Percentiles rank a stretch among this genome's conserved stretches.
Evolutionary conservation across 2,329 filamentous ascomycete genomes (phyloP).

Genomic region (Colletotrichum aenigma): DNA sequence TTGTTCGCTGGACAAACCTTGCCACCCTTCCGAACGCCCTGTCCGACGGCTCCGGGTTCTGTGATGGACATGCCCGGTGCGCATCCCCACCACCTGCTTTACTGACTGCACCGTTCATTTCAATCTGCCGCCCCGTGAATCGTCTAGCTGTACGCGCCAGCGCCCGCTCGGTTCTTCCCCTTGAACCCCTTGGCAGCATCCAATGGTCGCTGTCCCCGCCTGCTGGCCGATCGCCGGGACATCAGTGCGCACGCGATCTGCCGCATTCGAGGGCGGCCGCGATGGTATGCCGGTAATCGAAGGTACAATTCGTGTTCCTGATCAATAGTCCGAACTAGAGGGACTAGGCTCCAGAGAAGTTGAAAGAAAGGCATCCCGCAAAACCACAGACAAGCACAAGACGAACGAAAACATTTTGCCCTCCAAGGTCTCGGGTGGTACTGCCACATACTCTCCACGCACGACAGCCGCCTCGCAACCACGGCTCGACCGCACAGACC

Average conservation of each 20-base stretch:
- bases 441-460: not conserved
- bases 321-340: not conserved
- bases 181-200: not conserved
- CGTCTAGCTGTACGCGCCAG: not conserved
- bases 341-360: not conserved
- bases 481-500: not conserved
- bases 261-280: not conserved
- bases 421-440: not conserved
- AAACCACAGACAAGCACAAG: not conserved
- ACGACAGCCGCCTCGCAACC: not conserved
- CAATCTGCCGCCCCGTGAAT: not conserved
- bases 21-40: not conserved
- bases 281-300: not conserved
- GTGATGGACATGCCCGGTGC: not conserved
- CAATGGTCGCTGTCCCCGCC: not conserved
- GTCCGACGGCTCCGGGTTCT: not conserved
- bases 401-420: not conserved
- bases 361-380: not conserved
- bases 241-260: not conserved
- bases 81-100: not conserved
- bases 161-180: not conserved
- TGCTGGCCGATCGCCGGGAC: not conserved
- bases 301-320: not conserved
- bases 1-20: not conserved
- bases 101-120: not conserved